phyloP scores from a whole-genome alignment of 2,329 filamentous ascomycete genomes.

The Ascomycota sp. region DNA sequence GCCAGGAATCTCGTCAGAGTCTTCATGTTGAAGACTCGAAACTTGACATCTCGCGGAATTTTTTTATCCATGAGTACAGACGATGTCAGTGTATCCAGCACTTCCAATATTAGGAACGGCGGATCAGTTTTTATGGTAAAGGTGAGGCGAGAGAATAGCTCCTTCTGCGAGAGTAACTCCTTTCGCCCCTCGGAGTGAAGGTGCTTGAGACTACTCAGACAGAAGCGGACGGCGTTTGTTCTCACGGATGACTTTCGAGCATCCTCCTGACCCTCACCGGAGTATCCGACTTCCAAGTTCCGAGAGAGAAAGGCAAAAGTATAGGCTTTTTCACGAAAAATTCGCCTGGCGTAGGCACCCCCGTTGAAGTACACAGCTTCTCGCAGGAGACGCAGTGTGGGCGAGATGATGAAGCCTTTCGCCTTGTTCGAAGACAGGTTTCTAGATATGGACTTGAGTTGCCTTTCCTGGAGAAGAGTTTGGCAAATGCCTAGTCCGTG shows the following conservation, averaged over 20 bases:
- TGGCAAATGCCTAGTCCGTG: constrained; percentile 63
- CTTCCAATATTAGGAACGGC: constrained; percentile 52
- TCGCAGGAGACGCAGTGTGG: constrained; percentile 64
- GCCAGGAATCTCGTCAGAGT: constrained; percentile 52
- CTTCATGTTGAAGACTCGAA: constrained; percentile 52
- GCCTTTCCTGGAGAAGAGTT: constrained; percentile 59
- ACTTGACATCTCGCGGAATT: constrained; percentile 55
- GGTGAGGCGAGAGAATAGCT: constrained; percentile 66
- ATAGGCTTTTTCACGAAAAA: constrained; percentile 59
- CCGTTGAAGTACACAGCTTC: constrained; percentile 78
- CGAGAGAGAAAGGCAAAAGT: constrained; percentile 64
- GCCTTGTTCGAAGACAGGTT: constrained; percentile 62
- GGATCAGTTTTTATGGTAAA: constrained; percentile 63
- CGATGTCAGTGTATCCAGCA: constrained; percentile 48
- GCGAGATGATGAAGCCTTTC: constrained; percentile 77
- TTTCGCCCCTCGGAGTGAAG: constrained; percentile 58
- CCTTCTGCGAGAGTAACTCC: constrained; percentile 61
- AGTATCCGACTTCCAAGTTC: constrained; percentile 53
- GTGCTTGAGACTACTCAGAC: constrained; percentile 61
- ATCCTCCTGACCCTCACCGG: constrained; percentile 38
- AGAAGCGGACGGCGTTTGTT: constrained; percentile 63
- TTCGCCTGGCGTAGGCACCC: constrained; percentile 53
- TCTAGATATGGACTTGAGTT: constrained; percentile 60
- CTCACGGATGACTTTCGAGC: constrained; percentile 55
- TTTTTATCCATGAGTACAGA: constrained; percentile 57